Percentiles rank a stretch among this genome's conserved stretches.
Conservation (phyloP, 805 yeast genomes). For the Nakazawaea siamensis region DNA sequence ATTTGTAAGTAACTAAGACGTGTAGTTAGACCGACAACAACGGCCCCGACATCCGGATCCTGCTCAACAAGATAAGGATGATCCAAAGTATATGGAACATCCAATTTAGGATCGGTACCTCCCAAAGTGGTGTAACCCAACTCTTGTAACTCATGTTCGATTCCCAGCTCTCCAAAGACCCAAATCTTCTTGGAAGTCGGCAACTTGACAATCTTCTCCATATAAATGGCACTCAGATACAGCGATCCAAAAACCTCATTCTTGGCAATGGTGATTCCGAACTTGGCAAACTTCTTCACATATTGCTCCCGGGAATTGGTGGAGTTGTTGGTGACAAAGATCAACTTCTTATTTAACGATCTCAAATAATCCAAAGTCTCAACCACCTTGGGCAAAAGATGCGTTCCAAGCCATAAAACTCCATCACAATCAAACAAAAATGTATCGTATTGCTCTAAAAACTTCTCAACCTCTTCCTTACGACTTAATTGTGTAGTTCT, state of each 20-base stretch:
- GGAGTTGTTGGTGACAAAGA: slow-evolving; percentile 94
- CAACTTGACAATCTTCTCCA: slow-evolving; percentile 65
- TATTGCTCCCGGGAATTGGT: slow-evolving; percentile 82
- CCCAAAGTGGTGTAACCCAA: slow-evolving; percentile 75
- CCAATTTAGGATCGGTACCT: slow-evolving; percentile 65
- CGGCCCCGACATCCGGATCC: slow-evolving; percentile 78
- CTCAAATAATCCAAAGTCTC: slow-evolving; percentile 67
- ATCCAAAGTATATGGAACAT: slow-evolving; percentile 46
- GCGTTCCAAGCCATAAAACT: slow-evolving; percentile 88
- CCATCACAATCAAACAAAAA: slow-evolving; percentile 97
- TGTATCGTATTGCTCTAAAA: slow-evolving; percentile 67
- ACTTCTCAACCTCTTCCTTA: slow-evolving; percentile 37
- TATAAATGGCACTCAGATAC: slow-evolving; percentile 83
- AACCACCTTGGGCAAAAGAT: slow-evolving; percentile 64
- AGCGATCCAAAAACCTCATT: slow-evolving; percentile 88
- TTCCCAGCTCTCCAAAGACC: slow-evolving; percentile 86
- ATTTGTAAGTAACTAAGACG: slow-evolving; percentile 74
- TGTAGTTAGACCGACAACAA: slow-evolving; percentile 79
- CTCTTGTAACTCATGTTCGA: slow-evolving; percentile 66
- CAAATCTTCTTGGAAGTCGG: slow-evolving; percentile 75
- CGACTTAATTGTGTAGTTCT: slow-evolving; percentile 44
- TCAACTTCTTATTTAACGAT: slow-evolving; percentile 49
- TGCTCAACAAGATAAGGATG: slow-evolving; percentile 41
- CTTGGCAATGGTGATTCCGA: slow-evolving; percentile 36
- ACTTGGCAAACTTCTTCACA: slow-evolving; percentile 62